Evolutionary conservation across 768 basidiomycete genomes (phyloP).

Genomic region (Xerocomus potaroensis): DNA sequence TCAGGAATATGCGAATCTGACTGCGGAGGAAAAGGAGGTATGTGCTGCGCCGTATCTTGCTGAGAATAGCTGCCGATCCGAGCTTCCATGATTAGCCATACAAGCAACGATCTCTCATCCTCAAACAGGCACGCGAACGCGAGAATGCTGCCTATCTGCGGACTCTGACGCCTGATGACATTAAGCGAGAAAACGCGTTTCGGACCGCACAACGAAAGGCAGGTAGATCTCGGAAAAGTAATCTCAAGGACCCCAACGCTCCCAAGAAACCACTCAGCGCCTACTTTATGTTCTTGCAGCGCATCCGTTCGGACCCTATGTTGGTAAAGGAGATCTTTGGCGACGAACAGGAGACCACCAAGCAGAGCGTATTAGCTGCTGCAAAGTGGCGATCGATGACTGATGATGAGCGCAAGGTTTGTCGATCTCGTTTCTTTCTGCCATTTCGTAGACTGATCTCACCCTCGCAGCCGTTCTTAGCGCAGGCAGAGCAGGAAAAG

Average conservation of each 20-base stretch:
- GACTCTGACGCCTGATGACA: constrained; percentile 87
- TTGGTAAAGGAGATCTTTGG: constrained; percentile 82
- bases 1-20: constrained; percentile 78
- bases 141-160: constrained; percentile 83
- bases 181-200: constrained; percentile 89
- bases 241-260: constrained; percentile 95
- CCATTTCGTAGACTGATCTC: constrained; percentile 12
- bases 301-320: constrained; percentile 73
- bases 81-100: constrained; percentile 56
- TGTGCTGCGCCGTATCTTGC: constrained; percentile 26
- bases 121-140: constrained; percentile 81
- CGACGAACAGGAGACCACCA: constrained; percentile 89
- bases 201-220: constrained; percentile 90
- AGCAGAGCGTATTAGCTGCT: constrained; percentile 90
- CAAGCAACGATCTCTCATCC: constrained; percentile 75
- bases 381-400: constrained; percentile 92
- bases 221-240: constrained; percentile 88
- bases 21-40: constrained; percentile 81
- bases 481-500: constrained; percentile 93
- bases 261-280: constrained; percentile 94
- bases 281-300: constrained; percentile 93
- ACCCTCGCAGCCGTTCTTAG: constrained; percentile 72
- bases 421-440: constrained; percentile 15
- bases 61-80: constrained; percentile 21
- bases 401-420: constrained; percentile 88